Conservation (phyloP, 257 asterid species). For the Schizonepeta tenuifolia region DNA sequence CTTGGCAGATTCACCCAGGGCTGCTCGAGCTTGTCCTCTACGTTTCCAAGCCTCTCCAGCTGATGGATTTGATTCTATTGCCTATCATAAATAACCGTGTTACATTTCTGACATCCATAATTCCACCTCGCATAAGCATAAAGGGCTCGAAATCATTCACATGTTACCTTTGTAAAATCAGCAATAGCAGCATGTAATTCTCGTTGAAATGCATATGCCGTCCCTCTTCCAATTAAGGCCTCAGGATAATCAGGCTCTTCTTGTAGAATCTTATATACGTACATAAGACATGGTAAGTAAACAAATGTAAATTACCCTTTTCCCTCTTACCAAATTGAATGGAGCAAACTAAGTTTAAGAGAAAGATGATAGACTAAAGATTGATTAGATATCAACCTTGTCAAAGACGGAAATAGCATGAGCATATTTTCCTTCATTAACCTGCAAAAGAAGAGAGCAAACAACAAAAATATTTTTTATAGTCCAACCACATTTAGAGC, state of each 20-base stretch:
- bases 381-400: constrained; percentile 58
- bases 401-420: constrained; percentile 87
- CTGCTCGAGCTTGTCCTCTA: constrained; percentile 99
- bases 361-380: constrained; percentile 25
- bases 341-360: constrained; percentile 26
- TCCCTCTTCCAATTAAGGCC: constrained; percentile 98
- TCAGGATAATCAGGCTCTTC: constrained; percentile 94
- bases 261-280: constrained; percentile 65
- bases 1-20: constrained; percentile 95
- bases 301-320: constrained; percentile 26
- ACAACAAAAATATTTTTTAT: neutral
- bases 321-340: constrained; percentile 30
- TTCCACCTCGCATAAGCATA: constrained; percentile 18
- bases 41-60: constrained; percentile 99
- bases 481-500: constrained; percentile 24
- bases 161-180: constrained; percentile 87
- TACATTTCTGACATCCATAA: constrained; percentile 34
- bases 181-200: constrained; percentile 94
- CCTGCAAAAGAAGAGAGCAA: constrained; percentile 61
- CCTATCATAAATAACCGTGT: constrained; percentile 54
- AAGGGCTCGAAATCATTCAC: constrained; percentile 17
- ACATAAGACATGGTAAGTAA: constrained; percentile 30
- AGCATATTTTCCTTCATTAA: constrained; percentile 90
- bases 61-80: constrained; percentile 84
- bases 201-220: constrained; percentile 96